Conservation (phyloP, 208 protist species). For the Acanthamoeba lenticulata region DNA sequence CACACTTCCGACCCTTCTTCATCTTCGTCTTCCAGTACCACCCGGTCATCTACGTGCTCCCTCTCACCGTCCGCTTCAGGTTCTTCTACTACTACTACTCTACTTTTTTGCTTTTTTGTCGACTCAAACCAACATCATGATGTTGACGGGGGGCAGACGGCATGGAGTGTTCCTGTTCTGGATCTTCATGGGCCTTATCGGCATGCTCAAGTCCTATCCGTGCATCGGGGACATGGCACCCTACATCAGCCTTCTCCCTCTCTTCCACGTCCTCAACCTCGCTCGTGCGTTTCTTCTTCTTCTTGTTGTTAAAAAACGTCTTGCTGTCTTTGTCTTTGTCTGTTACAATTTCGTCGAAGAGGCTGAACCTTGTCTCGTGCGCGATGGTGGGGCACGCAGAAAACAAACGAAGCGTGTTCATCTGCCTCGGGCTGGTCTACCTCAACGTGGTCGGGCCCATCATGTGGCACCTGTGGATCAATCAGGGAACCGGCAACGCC, state of each 20-base stretch:
- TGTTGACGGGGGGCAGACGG: not conserved
- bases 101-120: not conserved
- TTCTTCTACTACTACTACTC: not conserved
- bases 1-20: slow-evolving; percentile 70
- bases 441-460: slow-evolving; percentile 60
- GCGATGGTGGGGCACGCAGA: slow-evolving; percentile 21
- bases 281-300: slow-evolving; percentile 21
- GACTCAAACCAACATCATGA: not conserved
- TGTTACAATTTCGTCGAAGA: too few relatives aligned
- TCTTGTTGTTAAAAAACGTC: too few relatives aligned
- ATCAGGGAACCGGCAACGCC: slow-evolving; percentile 64
- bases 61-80: slow-evolving; percentile 64
- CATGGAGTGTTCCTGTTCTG: slow-evolving; percentile 62
- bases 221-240: slow-evolving; percentile 58
- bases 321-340: not conserved
- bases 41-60: slow-evolving; percentile 40
- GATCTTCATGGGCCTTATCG: slow-evolving; percentile 66
- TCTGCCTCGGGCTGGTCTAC: slow-evolving; percentile 52
- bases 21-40: slow-evolving; percentile 71
- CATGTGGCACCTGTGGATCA: slow-evolving; percentile 67
- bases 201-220: slow-evolving; percentile 65
- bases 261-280: slow-evolving; percentile 58
- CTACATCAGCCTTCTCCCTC: slow-evolving; percentile 54
- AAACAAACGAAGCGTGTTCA: slow-evolving; percentile 65
- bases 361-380: not conserved